These are phyloP conservation scores for Globisporangium sylvaticum DNA, from an alignment of 352 stramenopile genomes.

Conservation along the genomic window DNA sequence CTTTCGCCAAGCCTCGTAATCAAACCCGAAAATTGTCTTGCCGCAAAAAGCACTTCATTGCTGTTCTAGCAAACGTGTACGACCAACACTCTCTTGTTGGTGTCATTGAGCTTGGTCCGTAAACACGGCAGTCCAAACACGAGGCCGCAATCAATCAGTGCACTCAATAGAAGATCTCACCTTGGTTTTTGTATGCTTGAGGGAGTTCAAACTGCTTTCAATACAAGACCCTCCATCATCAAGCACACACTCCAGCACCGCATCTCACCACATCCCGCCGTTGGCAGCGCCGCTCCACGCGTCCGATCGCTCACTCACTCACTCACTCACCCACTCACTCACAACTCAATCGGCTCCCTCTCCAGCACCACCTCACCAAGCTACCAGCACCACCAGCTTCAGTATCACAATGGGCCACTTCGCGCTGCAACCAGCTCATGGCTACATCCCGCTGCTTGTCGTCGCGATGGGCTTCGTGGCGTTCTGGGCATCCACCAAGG, in stretches of 20 bases:
- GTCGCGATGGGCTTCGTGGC: constrained; percentile 13
- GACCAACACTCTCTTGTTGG: neutral
- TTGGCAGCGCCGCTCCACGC: too few species aligned
- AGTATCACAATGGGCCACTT: neutral
- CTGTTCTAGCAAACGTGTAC: neutral
- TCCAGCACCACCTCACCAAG: too few species aligned
- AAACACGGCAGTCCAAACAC: neutral
- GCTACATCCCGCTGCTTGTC: constrained; percentile 15
- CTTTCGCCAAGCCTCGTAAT: too few species aligned
- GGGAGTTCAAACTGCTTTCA: neutral
- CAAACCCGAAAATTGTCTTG: too few species aligned
- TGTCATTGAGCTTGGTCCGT: too few species aligned
- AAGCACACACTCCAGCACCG: too few species aligned
- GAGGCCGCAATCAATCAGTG: neutral
- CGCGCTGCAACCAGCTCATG: constrained; percentile 11
- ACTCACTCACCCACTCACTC: too few species aligned
- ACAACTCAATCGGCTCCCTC: too few species aligned
- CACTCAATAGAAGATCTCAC: neutral
- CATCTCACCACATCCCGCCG: too few species aligned
- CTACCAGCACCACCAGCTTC: too few species aligned
- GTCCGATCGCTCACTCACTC: too few species aligned
- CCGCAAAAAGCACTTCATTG: too few species aligned
- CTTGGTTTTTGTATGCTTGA: neutral
- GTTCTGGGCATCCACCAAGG: constrained; percentile 13
- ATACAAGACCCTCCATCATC: neutral